These are phyloP conservation scores for Clavispora phyllophila DNA, from an alignment of 805 yeast genomes.

Conservation along the genomic window DNA sequence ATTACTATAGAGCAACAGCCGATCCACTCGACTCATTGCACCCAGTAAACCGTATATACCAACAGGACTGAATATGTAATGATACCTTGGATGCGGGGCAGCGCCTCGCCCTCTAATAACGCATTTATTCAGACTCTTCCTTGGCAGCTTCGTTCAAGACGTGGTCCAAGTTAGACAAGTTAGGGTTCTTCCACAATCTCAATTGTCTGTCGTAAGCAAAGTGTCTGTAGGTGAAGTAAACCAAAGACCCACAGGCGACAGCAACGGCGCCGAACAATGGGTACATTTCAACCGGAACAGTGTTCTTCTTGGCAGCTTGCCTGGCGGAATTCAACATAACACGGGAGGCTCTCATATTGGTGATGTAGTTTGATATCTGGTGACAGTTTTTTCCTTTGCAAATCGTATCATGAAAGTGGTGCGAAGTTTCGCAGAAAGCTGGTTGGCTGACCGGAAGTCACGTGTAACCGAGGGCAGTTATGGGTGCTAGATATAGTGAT, in stretches of 20 bases:
- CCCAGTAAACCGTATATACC: not conserved
- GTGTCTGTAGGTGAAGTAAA: conserved; percentile 44
- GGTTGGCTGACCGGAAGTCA: conserved; percentile 15
- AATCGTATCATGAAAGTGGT: conserved; percentile 4
- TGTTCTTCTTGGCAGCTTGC: conserved; percentile 14
- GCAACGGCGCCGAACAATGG: conserved; percentile 44
- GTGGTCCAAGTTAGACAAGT: conserved; percentile 38
- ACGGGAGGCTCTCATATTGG: conserved; percentile 36
- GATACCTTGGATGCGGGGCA: not conserved
- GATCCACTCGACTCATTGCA: not conserved
- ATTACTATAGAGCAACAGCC: not conserved
- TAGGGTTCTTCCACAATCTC: conserved; percentile 43
- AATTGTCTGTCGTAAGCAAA: conserved; percentile 41
- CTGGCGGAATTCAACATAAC: conserved; percentile 38
- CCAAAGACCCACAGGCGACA: conserved; percentile 35
- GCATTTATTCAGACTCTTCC: conserved; percentile 14
- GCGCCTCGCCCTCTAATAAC: not conserved
- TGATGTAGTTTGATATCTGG: not conserved
- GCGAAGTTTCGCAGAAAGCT: conserved; percentile 9
- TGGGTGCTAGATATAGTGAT: not conserved
- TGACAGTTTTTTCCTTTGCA: not conserved
- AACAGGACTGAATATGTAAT: not conserved
- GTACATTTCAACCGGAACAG: conserved; percentile 40
- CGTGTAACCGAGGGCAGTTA: conserved; percentile 4
- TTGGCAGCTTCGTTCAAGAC: conserved; percentile 36